A percentile compares a stretch with the other conserved stretches of the same genome.
phyloP scores from a whole-genome alignment of 2,329 filamentous ascomycete species.

The Chaetomium olivaceum region DNA sequence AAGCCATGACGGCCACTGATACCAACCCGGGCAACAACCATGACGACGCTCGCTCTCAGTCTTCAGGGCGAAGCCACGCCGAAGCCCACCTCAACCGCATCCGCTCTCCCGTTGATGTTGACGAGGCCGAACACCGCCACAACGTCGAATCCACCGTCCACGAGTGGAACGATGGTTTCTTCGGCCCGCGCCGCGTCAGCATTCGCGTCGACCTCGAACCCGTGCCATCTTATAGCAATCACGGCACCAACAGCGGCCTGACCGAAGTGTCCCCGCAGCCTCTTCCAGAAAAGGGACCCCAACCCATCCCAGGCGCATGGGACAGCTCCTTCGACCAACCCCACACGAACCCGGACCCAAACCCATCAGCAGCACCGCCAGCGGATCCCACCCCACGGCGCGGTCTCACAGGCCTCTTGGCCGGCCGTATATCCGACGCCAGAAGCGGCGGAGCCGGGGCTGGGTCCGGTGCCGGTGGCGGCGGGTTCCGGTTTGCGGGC shows the following conservation, averaged over 20 bases:
- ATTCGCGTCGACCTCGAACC: conserved; percentile 39
- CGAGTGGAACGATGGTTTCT: conserved; percentile 61
- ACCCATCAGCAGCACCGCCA: background rate
- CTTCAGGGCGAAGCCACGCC: conserved; percentile 38
- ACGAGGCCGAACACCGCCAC: conserved; percentile 31
- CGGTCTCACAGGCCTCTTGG: background rate
- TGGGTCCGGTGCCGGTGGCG: background rate
- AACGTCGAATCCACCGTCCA: conserved; percentile 45
- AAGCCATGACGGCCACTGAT: conserved; percentile 35
- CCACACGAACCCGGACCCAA: conserved; percentile 3
- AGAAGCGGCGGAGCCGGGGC: background rate
- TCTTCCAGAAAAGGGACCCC: conserved; percentile 1
- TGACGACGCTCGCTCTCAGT: conserved; percentile 32
- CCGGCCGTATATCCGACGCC: no score
- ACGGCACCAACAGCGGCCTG: conserved; percentile 19
- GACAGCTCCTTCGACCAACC: conserved; percentile 36
- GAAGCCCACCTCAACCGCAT: conserved; percentile 47
- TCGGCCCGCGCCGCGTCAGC: conserved; percentile 50
- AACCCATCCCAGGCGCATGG: conserved; percentile 39
- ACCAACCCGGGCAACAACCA: conserved; percentile 14
- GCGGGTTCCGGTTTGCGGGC: conserved; percentile 41
- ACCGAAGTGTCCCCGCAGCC: background rate
- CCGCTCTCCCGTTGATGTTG: conserved; percentile 33
- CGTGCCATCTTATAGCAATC: background rate
- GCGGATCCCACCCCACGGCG: background rate